Percentiles rank a stretch among this genome's conserved stretches.
Conservation (phyloP, 2,329 filamentous ascomycete species). For the Diaporthe batatas region DNA sequence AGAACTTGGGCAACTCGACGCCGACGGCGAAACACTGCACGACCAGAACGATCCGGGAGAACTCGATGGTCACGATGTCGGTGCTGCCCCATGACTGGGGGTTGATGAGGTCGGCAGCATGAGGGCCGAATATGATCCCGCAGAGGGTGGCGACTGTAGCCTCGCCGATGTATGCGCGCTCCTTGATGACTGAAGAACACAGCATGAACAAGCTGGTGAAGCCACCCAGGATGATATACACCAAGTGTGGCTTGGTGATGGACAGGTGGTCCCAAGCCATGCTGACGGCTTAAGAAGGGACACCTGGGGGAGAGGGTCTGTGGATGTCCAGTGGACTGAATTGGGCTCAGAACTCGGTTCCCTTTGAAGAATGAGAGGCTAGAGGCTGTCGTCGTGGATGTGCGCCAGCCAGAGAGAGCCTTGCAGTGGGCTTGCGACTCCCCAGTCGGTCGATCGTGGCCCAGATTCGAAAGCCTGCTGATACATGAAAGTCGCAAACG, state of each 20-base stretch:
- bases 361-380: background rate
- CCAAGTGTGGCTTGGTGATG: constrained; percentile 95
- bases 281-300: constrained; percentile 42
- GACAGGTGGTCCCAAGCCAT: constrained; percentile 87
- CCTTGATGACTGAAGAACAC: constrained; percentile 97
- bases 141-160: constrained; percentile 92
- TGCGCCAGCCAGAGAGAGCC: constrained; percentile 21
- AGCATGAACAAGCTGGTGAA: constrained; percentile 99
- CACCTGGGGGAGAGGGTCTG: background rate
- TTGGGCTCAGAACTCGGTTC: constrained; percentile 12
- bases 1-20: constrained; percentile 90
- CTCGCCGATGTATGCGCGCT: constrained; percentile 98
- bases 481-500: constrained; percentile 45
- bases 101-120: constrained; percentile 85
- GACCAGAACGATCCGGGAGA: constrained; percentile 89
- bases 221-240: constrained; percentile 97
- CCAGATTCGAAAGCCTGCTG: constrained; percentile 38
- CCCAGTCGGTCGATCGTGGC: constrained; percentile 48
- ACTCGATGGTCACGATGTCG: constrained; percentile 89
- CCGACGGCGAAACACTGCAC: constrained; percentile 94
- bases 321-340: background rate
- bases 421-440: constrained; percentile 40
- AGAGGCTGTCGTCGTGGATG: constrained; percentile 5
- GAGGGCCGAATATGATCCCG: constrained; percentile 89
- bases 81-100: constrained; percentile 83